Evolutionary conservation across 2,329 filamentous ascomycete genomes (phyloP), one percentile per base, ranked within the genome.

Genomic region (Aspergillus jensenii): DNA sequence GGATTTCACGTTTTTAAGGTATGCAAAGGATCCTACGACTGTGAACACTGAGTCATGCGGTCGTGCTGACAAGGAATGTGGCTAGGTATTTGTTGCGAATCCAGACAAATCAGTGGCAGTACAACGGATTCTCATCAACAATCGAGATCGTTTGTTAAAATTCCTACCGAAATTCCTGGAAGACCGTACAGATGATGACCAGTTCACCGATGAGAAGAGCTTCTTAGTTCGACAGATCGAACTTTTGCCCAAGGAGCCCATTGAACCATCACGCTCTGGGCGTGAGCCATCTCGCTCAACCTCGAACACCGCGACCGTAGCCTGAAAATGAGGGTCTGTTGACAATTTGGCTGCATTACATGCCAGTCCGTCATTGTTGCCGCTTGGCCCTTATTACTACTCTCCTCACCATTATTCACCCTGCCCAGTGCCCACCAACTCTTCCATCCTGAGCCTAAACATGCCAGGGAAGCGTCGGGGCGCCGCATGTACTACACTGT

Each of bases 1-100:
- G 95, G 93, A 7, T 99, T 99, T 74, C 95, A 99, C 73, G 93
- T 99, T 43, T 99, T 99, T 84, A 99, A 99, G 81, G 84, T 86
- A 69, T 60, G 67, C 59, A 27, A 37, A 52, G 19, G 39, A 37
- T 14, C 17, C 19, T 14, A 12, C 44, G 41, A 48, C 35, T 19
- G 11, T 35, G 27, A 9, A 35, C 43, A 40, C 41, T 19, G 11
- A 54, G 46, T 41, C 23, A 48, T 40, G 52, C 45, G 35, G 19
- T 19, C 37, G 52, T 58, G 45, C 62, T 72, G 53, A 73, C 64
- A 21, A 52, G 27, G 49, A 52, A 61, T 65, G 61, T 44, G 47
- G 23, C 31, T 65, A 86, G 84, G 93, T 99, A 62, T 99, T 99
- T 76, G 95, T 98, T 54, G 95, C 95, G 59, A 99, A 99, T 73